Evolutionary conservation across 2,329 filamentous ascomycete genomes (phyloP).

Genomic region (Fusarium buxicola): DNA sequence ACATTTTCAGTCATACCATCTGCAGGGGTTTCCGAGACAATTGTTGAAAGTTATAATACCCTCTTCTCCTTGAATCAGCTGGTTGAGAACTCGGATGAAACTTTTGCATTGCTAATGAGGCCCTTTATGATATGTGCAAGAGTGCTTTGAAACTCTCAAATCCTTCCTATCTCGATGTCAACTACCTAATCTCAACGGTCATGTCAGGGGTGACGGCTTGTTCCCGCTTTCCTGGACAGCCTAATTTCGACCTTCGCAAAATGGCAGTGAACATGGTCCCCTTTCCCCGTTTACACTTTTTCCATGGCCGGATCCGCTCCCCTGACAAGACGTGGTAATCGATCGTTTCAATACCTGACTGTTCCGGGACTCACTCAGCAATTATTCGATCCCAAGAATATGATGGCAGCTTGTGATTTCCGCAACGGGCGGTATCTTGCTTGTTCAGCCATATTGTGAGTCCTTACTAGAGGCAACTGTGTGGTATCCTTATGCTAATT

Average conservation of each 20-base stretch:
- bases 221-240: conserved; percentile 98
- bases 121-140: conserved; percentile 99
- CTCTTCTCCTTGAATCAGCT: conserved; percentile 99
- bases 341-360: conserved; percentile 96
- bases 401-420: conserved; percentile 99
- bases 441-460: conserved; percentile 97
- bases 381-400: conserved; percentile 99
- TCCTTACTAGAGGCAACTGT: conserved; percentile 32
- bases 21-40: conserved; percentile 99
- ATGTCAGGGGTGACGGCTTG: conserved; percentile 99
- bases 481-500: conserved; percentile 14
- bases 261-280: conserved; percentile 99
- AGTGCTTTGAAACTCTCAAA: conserved; percentile 98
- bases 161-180: conserved; percentile 98
- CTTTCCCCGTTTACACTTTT: conserved; percentile 99
- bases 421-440: conserved; percentile 99
- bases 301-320: conserved; percentile 99
- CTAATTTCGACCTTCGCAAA: conserved; percentile 99
- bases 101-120: conserved; percentile 99
- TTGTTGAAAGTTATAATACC: conserved; percentile 99
- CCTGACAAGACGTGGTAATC: conserved; percentile 83
- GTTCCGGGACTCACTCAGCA: conserved; percentile 99
- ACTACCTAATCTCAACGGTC: conserved; percentile 98
- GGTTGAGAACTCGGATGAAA: conserved; percentile 99
- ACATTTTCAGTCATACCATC: conserved; percentile 99